phyloP scores from a whole-genome alignment of 1,139 yeast genomes.

The Saccharomyces hybrid region DNA sequence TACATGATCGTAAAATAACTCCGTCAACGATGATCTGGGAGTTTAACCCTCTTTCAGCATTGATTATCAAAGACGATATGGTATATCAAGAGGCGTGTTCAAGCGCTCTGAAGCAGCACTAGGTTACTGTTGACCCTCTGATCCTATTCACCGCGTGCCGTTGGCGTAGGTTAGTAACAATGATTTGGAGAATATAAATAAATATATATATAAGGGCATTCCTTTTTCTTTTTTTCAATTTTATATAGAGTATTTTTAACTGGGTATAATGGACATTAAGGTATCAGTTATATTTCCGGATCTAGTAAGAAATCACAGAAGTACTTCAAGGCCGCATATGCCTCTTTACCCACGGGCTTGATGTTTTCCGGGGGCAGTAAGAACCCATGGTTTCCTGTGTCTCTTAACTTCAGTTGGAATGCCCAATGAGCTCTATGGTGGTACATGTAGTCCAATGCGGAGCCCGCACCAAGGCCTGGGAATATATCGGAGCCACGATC shows the following conservation, averaged over 20 bases:
- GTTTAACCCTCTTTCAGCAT: background rate
- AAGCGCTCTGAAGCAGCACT: no score
- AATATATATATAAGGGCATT: no score
- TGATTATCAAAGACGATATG: background rate
- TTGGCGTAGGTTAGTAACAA: background rate
- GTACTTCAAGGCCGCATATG: slow-evolving; percentile 59
- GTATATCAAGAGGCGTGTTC: no score
- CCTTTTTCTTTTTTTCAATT: background rate
- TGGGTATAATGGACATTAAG: background rate
- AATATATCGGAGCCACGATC: slow-evolving; percentile 61
- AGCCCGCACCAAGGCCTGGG: slow-evolving; percentile 75
- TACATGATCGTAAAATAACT: background rate
- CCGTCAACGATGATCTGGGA: background rate
- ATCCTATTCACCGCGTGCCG: no score
- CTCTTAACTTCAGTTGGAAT: slow-evolving; percentile 72
- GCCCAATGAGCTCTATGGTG: slow-evolving; percentile 80
- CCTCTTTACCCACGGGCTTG: slow-evolving; percentile 69
- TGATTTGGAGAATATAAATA: background rate
- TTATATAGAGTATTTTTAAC: background rate
- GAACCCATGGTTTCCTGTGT: slow-evolving; percentile 79
- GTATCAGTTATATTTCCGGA: slow-evolving; percentile 28
- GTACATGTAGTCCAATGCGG: slow-evolving; percentile 78
- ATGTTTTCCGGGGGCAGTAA: slow-evolving; percentile 66
- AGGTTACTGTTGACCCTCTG: no score
- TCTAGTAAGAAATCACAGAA: slow-evolving; percentile 58